Evolutionary conservation across 2,329 filamentous ascomycete species (phyloP), one percentile per base, ranked within the genome.

Genomic region (Cladophialophora carrionii): DNA sequence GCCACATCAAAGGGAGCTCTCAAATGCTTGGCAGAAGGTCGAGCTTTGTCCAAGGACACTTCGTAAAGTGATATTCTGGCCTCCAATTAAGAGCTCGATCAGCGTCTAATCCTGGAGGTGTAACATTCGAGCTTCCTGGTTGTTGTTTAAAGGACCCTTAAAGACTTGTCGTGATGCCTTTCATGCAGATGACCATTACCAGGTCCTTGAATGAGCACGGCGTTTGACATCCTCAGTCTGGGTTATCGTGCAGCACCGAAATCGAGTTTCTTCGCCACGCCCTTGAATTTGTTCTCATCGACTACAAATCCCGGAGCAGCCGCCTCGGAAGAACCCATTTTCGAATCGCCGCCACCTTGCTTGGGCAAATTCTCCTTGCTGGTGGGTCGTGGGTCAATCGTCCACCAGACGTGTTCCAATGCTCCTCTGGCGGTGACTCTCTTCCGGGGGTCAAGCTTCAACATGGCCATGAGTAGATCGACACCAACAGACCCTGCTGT

Each of bases 371-470:
- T 87, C 74, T 91, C 86, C 72, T 92, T 92, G 67, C 84, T 85
- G 1, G 92, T 96, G 2, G 95, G 94, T 71, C 87, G 87, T 0
- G 95, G 95, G 41, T 95, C 89, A 26, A 85, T 86, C 48, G 85
- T 86, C 92, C 94, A 99, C 88, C 91, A 99, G 55, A 84, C 81
- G 76, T 98, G 93, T 75, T 88, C 83, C 62, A 99, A 83, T 75
- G 95, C 89, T 68, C 90, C 86, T 41, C 85, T 82, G 0, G 93
- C 91, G 0, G 88, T 91, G 72, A 91, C 88, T 64, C 95, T 84
- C 77, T 90, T 92, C 74, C 87, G 86, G n/a, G 95, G 95, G 78
- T 99, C 92, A 67, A 98, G 84, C 12, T 85, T 84, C 67, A 97
- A 83, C 78, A 96, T 96, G 71, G 86, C 87, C 83, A 95, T 91